Percentiles rank a stretch among this genome's conserved stretches.
Conservation (phyloP, 2,329 filamentous ascomycete species). For the Apiospora phragmitis region DNA sequence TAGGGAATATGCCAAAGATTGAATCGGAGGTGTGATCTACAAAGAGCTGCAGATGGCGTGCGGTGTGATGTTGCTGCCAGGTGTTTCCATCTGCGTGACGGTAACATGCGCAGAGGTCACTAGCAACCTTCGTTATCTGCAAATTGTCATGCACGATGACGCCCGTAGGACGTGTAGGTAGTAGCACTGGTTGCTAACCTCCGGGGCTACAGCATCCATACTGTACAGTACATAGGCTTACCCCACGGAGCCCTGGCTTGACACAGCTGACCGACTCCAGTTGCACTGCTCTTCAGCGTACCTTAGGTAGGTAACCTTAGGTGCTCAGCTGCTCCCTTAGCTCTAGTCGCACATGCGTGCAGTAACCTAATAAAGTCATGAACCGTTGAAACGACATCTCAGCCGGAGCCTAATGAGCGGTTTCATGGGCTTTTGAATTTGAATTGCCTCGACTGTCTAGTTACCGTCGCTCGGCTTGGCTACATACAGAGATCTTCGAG, state of each 20-base stretch:
- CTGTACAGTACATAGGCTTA: background rate
- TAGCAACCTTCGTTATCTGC: background rate
- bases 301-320: background rate
- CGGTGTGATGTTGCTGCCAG: background rate
- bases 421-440: background rate
- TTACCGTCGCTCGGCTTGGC: background rate
- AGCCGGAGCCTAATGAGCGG: background rate
- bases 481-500: background rate
- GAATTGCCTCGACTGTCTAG: background rate
- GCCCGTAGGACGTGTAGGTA: background rate
- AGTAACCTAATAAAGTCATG: background rate
- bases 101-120: background rate
- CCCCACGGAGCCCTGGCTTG: background rate
- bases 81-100: slow-evolving; percentile 1
- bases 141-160: background rate
- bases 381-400: background rate
- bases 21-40: background rate
- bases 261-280: background rate
- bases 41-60: background rate
- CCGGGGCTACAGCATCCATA: background rate
- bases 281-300: background rate
- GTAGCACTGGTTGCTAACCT: background rate
- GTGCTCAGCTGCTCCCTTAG: background rate
- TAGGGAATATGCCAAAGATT: background rate
- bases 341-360: no score